Evolutionary conservation across 257 asterid species (phyloP), one percentile per base, ranked within the genome.

Genomic region (Ligustrum vulgare): DNA sequence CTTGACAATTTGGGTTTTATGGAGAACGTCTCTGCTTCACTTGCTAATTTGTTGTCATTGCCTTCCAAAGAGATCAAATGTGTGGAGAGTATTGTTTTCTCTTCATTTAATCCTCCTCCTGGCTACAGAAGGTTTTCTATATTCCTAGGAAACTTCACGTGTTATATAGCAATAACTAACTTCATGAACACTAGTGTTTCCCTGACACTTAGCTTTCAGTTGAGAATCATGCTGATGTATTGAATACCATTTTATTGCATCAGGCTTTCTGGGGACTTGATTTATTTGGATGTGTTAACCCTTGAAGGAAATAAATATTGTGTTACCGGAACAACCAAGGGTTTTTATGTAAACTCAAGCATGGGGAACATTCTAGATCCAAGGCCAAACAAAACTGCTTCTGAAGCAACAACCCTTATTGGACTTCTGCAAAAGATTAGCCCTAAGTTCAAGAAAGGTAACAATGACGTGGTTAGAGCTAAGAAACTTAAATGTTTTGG

Each of bases 41-140:
- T 93, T 70, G 70, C 87, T 75, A 87, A 84, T 72, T 83, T 95
- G 81, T 78, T 89, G 67, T 83, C 89, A 70, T 82, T 93, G 34
- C 91, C 93, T 41, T 83, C 96, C 75, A 89, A 90, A 77, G 98
- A 93, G 85, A 88, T 90, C 73, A 92, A 76, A 72, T 91, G 96
- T 76, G 88, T 89, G 72, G 97, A 90, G 78, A 89, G 91, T 85
- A 85, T 93, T 71, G 91, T 93, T 76, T 93, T 89, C 87, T 95
- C 99, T 75, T 89, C 98, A 67, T 91, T 95, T 76, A 95, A 95
- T 81, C 98, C 94, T 79, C 98, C 99, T 75, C 99, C 99, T 67
- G 85, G 94, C 91, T 82, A 87, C 85, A 86, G 99, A 90, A 95
- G 99, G 99, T 95, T 77, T 84, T 74, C 35, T 31, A 56, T 62